Percentiles rank a stretch among this genome's conserved stretches.
Evolutionary conservation across 257 asterid species (phyloP).

Genomic region (Nicotiana tomentosiformis): DNA sequence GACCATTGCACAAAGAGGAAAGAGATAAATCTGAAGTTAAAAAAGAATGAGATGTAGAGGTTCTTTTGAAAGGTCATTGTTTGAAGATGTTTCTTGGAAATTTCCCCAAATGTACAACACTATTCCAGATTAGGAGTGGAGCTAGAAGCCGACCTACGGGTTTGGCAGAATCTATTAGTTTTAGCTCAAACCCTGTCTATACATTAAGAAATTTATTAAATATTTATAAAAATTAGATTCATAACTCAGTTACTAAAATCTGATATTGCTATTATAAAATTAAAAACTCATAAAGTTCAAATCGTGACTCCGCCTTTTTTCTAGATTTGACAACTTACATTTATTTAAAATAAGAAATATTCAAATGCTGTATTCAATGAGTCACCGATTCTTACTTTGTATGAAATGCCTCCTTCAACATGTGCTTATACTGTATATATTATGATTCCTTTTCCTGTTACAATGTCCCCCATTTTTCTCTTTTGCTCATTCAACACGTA

Average conservation of each 20-base stretch:
- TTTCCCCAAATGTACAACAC: neutral
- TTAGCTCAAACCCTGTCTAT: too few species aligned
- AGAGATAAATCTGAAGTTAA: neutral
- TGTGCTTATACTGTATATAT: neutral
- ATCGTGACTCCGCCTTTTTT: too few species aligned
- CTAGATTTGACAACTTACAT: neutral
- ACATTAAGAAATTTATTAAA: too few species aligned
- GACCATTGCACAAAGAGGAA: neutral
- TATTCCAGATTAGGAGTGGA: too few species aligned
- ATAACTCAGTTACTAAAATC: too few species aligned
- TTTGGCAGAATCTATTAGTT: rapidly evolving
- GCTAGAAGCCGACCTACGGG: too few species aligned
- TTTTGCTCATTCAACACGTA: neutral
- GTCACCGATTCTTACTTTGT: neutral
- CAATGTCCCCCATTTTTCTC: neutral
- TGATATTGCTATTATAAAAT: too few species aligned
- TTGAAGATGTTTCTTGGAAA: neutral
- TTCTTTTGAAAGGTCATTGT: neutral
- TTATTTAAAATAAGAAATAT: neutral
- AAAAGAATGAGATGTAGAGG: neutral
- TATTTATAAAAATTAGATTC: too few species aligned
- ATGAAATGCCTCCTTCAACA: neutral
- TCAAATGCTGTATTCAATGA: neutral
- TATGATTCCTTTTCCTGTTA: neutral
- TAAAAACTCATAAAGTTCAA: too few species aligned